Base-by-base conservation (phyloP, 305 asterid species). In the Fraxinus albicans region DNA sequence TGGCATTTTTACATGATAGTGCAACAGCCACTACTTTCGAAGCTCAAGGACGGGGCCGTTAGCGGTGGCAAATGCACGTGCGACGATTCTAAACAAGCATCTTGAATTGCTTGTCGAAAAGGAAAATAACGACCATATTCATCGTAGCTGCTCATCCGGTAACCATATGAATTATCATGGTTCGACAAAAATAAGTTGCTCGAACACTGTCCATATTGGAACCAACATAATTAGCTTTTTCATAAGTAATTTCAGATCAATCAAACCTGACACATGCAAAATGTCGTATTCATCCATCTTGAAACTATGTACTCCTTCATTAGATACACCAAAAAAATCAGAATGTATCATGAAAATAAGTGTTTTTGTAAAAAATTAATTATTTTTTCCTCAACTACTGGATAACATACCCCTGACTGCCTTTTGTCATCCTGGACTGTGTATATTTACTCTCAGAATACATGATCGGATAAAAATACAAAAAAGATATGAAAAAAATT, bases 371-470 rank as follows among this genome's bases (percentile, higher is more conserved):
- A 17, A 17, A 76, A 23, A 17, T 4, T 25, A 19, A 29, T 70
- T 29, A 29, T 31, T 31, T 29, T 31, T 23, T 70, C 83, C 80
- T n/a, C 21, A 21, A 7, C 70, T 47, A 17, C 73, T 75, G 8
- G 21, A 13, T 7, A 80, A 8, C 74, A 84, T 9, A 67, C 31
- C 23, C 25, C 25, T 2, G 12, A 80, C 67, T 8, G 79, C 44
- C 83, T 17, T 84, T 44, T 63, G 69, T 84, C 81, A 80, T 25
- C 86, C 79, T 21, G 23, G 1, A 33, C 31, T 38, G 19, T 5
- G 25, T 6, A 4, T 13, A 67, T 84, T 29, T 77, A 84, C 86
- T 31, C 80, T 73, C 19, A 80, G 1, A 63, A 76, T n/a, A 80
- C 86, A 84, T 1, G 83, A 4, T 79, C 76, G 83, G 1, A 76